A percentile compares a stretch with the other conserved stretches of the same genome.
Evolutionary conservation across 2,329 filamentous ascomycete genomes (phyloP).

Genomic region (Colletotrichum cordylinicola): DNA sequence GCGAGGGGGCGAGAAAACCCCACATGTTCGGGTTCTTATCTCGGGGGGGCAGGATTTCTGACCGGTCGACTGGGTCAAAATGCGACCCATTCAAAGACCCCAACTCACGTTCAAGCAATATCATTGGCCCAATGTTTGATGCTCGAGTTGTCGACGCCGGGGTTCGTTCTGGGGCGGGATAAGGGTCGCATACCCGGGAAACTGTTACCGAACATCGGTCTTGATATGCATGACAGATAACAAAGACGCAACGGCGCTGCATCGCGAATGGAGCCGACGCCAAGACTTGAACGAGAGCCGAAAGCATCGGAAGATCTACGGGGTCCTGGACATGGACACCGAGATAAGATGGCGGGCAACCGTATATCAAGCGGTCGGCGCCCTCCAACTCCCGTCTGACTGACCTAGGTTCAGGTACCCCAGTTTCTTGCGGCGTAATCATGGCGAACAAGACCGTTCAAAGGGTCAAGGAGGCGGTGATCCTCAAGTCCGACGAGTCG

Average conservation of each 20-base stretch:
- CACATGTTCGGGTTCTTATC: not conserved
- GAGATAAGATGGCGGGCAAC: not conserved
- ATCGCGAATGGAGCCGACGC: not conserved
- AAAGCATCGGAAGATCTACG: not conserved
- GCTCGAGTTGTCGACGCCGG: not conserved
- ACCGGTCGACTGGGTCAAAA: not conserved
- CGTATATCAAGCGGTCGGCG: not conserved
- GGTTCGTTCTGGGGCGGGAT: not conserved
- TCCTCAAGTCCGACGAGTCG: conserved; percentile 42
- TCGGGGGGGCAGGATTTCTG: not conserved
- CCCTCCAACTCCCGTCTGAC: not conserved
- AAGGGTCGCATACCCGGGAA: not conserved
- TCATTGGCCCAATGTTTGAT: not conserved
- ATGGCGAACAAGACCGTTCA: not conserved
- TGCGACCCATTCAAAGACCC: not conserved
- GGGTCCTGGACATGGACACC: no score
- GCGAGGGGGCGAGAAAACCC: not conserved
- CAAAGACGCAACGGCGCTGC: not conserved
- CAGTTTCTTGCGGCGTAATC: not conserved
- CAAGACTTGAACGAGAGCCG: not conserved
- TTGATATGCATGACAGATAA: not conserved
- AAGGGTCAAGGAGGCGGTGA: conserved; percentile 34
- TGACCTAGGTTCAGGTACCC: not conserved
- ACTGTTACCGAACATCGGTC: not conserved
- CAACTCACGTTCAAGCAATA: not conserved